Evolutionary conservation across 768 basidiomycete species (phyloP).

Genomic region (Amyloporia xantha): DNA sequence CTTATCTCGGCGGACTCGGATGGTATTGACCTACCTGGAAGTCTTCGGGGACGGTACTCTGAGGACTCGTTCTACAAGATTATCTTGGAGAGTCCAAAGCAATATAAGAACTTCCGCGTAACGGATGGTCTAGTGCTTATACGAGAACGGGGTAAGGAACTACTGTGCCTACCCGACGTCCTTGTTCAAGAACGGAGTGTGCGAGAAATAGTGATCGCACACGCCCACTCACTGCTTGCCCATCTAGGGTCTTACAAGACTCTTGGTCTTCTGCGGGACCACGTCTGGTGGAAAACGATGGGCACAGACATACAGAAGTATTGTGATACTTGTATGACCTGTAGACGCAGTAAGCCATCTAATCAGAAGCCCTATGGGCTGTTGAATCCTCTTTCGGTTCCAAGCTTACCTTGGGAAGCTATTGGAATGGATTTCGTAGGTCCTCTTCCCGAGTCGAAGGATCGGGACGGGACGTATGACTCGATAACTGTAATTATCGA

Average conservation of each 20-base stretch:
- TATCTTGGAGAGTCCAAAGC: slow-evolving; percentile 17
- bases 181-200: slow-evolving; percentile 13
- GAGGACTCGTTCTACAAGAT: slow-evolving; percentile 26
- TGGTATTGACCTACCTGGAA: slow-evolving; percentile 5
- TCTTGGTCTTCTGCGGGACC: slow-evolving; percentile 23
- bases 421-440: slow-evolving; percentile 37
- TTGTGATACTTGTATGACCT: slow-evolving; percentile 21
- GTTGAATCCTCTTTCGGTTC: slow-evolving; percentile 25
- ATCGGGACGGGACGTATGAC: slow-evolving; percentile 19
- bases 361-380: slow-evolving; percentile 22
- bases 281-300: slow-evolving; percentile 35
- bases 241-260: slow-evolving; percentile 33
- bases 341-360: slow-evolving; percentile 15
- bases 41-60: slow-evolving; percentile 16
- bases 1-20: neutral
- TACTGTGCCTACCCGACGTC: slow-evolving; percentile 26
- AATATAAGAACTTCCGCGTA: slow-evolving; percentile 22
- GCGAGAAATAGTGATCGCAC: slow-evolving; percentile 26
- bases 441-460: slow-evolving; percentile 25
- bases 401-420: slow-evolving; percentile 28
- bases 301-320: slow-evolving; percentile 18
- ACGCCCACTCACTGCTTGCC: slow-evolving; percentile 33
- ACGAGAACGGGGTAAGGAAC: neutral
- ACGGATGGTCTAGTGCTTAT: slow-evolving; percentile 19
- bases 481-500: slow-evolving; percentile 19